These are phyloP conservation scores for Dicorynia guianensis DNA, from an alignment of 306 rosid genomes.

Conservation along the genomic window DNA sequence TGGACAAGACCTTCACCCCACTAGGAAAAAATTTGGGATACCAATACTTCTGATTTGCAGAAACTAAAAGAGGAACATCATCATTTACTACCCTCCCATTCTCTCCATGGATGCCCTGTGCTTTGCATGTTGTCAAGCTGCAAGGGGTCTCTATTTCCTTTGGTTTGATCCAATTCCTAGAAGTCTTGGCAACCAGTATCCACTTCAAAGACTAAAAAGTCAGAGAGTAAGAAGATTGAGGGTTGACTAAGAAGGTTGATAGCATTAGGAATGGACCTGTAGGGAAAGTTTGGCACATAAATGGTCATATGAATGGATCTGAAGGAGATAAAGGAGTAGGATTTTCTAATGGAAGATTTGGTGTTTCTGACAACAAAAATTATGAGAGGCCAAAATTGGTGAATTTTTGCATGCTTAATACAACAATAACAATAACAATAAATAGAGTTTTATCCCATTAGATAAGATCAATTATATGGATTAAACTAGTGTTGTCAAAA, in stretches of 20 bases:
- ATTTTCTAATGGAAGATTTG: slow-evolving; percentile 53
- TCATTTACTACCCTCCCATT: too few relatives aligned
- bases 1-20: too few relatives aligned
- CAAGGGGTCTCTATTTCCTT: slow-evolving; percentile 88
- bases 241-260: slow-evolving; percentile 92
- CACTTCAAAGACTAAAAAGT: slow-evolving; percentile 57
- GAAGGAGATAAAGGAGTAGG: slow-evolving; percentile 49
- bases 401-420: slow-evolving; percentile 47
- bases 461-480: too few relatives aligned
- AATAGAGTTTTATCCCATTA: too few relatives aligned
- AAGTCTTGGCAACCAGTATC: slow-evolving; percentile 67
- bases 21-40: too few relatives aligned
- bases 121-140: slow-evolving; percentile 77
- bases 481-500: too few relatives aligned
- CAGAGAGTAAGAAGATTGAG: slow-evolving; percentile 66
- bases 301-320: slow-evolving; percentile 56
- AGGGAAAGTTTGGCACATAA: slow-evolving; percentile 66
- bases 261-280: slow-evolving; percentile 75
- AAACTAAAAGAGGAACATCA: too few relatives aligned
- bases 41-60: too few relatives aligned
- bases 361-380: slow-evolving; percentile 43
- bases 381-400: slow-evolving; percentile 69
- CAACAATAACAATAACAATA: too few relatives aligned
- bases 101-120: slow-evolving; percentile 81
- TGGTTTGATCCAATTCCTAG: slow-evolving; percentile 96